These are phyloP conservation scores for Malus hybrid DNA, from an alignment of 331 rosid genomes.

Conservation along the genomic window DNA sequence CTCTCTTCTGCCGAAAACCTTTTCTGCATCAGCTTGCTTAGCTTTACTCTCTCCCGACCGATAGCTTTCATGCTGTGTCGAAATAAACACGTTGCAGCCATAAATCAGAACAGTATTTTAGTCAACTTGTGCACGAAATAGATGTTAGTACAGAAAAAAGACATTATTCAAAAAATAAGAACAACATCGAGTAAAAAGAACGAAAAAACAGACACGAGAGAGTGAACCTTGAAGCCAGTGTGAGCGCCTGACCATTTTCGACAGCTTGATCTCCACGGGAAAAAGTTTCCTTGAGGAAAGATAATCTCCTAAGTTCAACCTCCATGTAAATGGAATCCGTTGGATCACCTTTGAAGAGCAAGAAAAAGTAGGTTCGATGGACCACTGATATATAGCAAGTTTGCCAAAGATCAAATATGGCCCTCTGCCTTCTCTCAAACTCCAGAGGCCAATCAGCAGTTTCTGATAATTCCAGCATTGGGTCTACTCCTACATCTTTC, in stretches of 20 bases:
- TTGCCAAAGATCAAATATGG: constrained; percentile 81
- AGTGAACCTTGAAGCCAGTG: constrained; percentile 70
- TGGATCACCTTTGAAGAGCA: constrained; percentile 88
- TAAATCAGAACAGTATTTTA: background rate
- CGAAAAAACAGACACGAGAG: constrained; percentile 1
- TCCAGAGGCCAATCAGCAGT: constrained; percentile 73
- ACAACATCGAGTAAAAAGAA: background rate
- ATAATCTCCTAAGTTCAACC: constrained; percentile 80
- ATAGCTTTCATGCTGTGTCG: constrained; percentile 58
- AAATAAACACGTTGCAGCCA: constrained; percentile 6
- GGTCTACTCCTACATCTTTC: constrained; percentile 53
- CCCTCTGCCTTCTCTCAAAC: constrained; percentile 64
- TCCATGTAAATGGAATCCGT: constrained; percentile 90
- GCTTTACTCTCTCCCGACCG: constrained; percentile 64
- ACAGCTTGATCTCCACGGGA: constrained; percentile 43
- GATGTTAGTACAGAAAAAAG: background rate
- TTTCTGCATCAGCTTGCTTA: constrained; percentile 75
- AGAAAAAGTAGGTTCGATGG: constrained; percentile 95
- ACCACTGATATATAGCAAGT: constrained; percentile 77
- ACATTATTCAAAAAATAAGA: background rate
- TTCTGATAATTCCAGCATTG: constrained; percentile 50
- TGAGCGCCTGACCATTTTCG: constrained; percentile 49
- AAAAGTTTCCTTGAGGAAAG: constrained; percentile 76
- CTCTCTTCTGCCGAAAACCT: constrained; percentile 68
- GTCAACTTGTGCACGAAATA: background rate